These are phyloP conservation scores for Adansonia rubrostipa DNA, from an alignment of 441 rosid species.

Conservation along the genomic window DNA sequence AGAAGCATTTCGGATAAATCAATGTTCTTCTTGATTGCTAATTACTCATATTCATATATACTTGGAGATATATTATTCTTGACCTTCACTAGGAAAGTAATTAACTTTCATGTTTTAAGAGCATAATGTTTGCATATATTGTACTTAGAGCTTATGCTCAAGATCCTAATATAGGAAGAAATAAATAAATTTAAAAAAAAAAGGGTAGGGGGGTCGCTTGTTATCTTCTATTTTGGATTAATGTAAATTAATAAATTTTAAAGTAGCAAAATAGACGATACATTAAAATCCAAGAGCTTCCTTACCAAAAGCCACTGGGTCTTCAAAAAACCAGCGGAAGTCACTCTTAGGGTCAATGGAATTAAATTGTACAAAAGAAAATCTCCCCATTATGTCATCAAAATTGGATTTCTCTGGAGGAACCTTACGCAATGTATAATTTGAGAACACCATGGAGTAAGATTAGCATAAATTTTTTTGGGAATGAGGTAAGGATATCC, in stretches of 20 bases:
- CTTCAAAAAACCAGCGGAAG: not conserved
- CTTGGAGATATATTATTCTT: slow-evolving; percentile 10
- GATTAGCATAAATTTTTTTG: not conserved
- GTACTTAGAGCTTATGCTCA: not conserved
- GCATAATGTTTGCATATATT: not conserved
- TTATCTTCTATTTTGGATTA: not conserved
- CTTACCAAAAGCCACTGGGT: not conserved
- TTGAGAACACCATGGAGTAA: not conserved
- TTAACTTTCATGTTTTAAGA: not conserved
- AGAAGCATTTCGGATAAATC: not conserved
- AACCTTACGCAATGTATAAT: no score
- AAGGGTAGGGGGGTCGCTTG: not conserved
- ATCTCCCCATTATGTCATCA: no score
- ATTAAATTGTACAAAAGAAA: no score
- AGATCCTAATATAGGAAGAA: not conserved
- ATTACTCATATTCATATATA: not conserved
- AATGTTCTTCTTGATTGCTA: not conserved
- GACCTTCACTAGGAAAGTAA: not conserved
- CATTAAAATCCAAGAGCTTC: not conserved
- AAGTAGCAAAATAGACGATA: no score
- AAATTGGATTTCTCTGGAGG: no score
- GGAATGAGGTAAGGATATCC: not conserved
- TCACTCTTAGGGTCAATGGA: not conserved
- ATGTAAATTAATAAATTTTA: no score
- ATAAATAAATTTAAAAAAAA: not conserved